A percentile compares a stretch with the other conserved stretches of the same genome.
Evolutionary conservation across 2,329 filamentous ascomycete species (phyloP).

Genomic region (Colletotrichum somersetense): DNA sequence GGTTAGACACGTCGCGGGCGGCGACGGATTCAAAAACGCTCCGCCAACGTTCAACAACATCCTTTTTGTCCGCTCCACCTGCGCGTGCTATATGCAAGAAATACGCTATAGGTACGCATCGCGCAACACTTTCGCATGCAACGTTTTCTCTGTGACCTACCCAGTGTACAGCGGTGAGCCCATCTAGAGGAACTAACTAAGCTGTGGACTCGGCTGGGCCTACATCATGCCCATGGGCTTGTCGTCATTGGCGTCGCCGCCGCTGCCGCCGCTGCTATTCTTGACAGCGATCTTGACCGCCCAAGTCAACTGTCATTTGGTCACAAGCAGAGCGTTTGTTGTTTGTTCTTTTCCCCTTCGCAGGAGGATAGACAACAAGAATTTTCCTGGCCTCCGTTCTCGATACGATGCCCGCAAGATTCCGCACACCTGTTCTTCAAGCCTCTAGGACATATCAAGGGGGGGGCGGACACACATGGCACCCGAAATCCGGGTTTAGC

Average conservation of each 20-base stretch:
- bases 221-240: slow-evolving; percentile 14
- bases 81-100: slow-evolving; percentile 6
- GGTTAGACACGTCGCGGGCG: slow-evolving; percentile 5
- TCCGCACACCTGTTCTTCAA: not conserved
- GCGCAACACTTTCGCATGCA: slow-evolving; percentile 10
- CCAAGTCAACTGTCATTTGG: not conserved
- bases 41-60: slow-evolving; percentile 8
- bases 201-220: slow-evolving; percentile 23
- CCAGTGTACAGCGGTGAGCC: slow-evolving; percentile 9
- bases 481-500: not conserved
- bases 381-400: slow-evolving; percentile 5
- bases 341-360: too few relatives aligned
- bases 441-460: not conserved
- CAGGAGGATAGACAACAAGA: slow-evolving; percentile 2
- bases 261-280: not conserved
- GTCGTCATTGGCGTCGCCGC: not conserved
- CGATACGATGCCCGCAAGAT: slow-evolving; percentile 3
- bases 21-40: slow-evolving; percentile 21
- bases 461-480: not conserved
- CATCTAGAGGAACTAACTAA: slow-evolving; percentile 31
- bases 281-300: slow-evolving; percentile 3
- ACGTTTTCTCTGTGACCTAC: slow-evolving; percentile 19
- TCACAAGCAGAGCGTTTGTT: slow-evolving; percentile 3
- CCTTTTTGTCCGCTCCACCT: slow-evolving; percentile 13
- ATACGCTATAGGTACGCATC: slow-evolving; percentile 13